Percentiles rank a stretch among this genome's conserved stretches.
phyloP scores from a whole-genome alignment of 441 rosid species.

The Capsella rubella region DNA sequence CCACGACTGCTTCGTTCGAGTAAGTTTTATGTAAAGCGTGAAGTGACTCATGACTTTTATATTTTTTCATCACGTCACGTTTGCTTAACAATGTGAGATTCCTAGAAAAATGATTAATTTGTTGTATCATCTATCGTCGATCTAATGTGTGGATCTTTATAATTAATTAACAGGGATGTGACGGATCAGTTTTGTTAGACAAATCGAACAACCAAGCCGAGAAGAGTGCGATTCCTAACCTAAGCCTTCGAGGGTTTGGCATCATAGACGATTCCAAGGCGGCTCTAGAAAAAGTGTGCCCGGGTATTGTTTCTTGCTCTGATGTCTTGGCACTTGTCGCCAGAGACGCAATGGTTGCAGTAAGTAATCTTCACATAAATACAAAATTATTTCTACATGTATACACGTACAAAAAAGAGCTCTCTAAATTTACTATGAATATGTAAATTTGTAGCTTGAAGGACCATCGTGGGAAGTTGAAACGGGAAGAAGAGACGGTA shows the following conservation, averaged over 20 bases:
- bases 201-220: conserved; percentile 53
- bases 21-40: conserved; percentile 22
- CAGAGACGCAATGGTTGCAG: conserved; percentile 67
- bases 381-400: not conserved
- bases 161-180: conserved; percentile 62
- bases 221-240: conserved; percentile 64
- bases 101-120: not conserved
- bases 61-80: not conserved
- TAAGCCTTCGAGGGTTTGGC: conserved; percentile 52
- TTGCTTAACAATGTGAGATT: not conserved
- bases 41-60: not conserved
- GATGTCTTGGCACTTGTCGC: conserved; percentile 66
- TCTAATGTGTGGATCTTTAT: conserved; percentile 2
- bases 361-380: conserved; percentile 37
- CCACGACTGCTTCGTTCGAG: conserved; percentile 66
- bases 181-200: conserved; percentile 64
- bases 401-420: not conserved
- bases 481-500: conserved; percentile 82
- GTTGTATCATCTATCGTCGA: not conserved
- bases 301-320: conserved; percentile 72
- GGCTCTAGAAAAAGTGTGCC: conserved; percentile 59
- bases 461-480: conserved; percentile 63
- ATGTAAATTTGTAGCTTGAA: conserved; percentile 45
- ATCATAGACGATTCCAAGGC: conserved; percentile 66
- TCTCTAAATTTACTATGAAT: not conserved